Conservation (phyloP, 257 asterid genomes). For the Craterostigma plantagineum region DNA sequence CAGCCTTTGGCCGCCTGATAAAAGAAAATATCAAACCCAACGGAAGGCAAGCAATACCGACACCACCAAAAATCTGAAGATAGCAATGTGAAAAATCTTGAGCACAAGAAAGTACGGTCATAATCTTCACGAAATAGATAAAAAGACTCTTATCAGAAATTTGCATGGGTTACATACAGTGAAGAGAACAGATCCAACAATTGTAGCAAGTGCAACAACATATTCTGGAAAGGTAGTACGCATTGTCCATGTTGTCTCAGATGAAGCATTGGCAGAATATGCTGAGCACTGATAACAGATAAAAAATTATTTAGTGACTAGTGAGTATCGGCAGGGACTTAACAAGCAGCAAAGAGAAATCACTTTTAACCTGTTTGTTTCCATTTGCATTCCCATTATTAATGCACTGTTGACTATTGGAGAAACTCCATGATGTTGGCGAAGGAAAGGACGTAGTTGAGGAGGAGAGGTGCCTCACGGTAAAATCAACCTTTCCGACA, state of each 20-base stretch:
- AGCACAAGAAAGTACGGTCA: neutral
- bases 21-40: conserved; percentile 87
- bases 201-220: conserved; percentile 89
- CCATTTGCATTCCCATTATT: conserved; percentile 56
- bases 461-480: conserved; percentile 88
- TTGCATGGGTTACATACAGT: conserved; percentile 31
- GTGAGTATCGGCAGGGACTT: neutral
- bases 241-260: conserved; percentile 93
- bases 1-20: conserved; percentile 97
- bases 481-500: conserved; percentile 89
- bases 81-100: conserved; percentile 3
- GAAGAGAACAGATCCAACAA: conserved; percentile 92
- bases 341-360: neutral
- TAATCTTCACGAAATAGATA: neutral
- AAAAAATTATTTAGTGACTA: neutral
- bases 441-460: conserved; percentile 47
- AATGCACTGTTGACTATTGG: conserved; percentile 50
- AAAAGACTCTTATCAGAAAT: conserved; percentile 3
- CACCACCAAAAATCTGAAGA: conserved; percentile 91
- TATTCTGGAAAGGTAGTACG: conserved; percentile 92
- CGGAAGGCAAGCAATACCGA: conserved; percentile 96
- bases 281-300: conserved; percentile 63
- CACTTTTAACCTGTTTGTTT: conserved; percentile 57
- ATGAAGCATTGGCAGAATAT: conserved; percentile 60
- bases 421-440: conserved; percentile 23